Conservation (phyloP, 2,329 filamentous ascomycete genomes). For the Phaeoacremonium minimum region DNA sequence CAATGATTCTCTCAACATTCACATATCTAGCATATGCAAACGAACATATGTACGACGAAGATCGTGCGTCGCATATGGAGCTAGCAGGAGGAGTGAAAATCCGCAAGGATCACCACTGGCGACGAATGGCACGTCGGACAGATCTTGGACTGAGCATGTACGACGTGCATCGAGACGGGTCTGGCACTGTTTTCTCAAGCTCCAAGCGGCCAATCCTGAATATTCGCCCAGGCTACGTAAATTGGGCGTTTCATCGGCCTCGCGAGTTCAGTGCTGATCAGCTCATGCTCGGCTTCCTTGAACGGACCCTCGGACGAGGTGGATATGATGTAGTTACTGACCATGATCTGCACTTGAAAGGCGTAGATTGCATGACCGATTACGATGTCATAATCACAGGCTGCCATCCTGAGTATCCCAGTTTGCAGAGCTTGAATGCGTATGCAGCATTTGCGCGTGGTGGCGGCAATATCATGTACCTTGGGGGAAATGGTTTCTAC, state of each 20-base stretch:
- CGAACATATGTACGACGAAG: conserved; percentile 27
- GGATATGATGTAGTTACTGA: conserved; percentile 29
- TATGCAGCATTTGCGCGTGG: conserved; percentile 18
- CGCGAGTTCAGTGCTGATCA: conserved; percentile 28
- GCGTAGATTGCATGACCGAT: conserved; percentile 7
- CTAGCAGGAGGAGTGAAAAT: conserved; percentile 15
- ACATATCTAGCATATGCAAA: conserved; percentile 33
- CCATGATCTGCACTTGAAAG: conserved; percentile 23
- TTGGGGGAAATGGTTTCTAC: conserved; percentile 32
- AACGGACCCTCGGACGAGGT: conserved; percentile 14
- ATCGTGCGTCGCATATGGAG: conserved; percentile 15
- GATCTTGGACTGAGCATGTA: conserved; percentile 30
- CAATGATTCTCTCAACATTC: conserved; percentile 26
- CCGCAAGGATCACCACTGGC: conserved; percentile 8
- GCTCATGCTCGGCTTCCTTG: conserved; percentile 26
- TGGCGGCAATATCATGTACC: conserved; percentile 28
- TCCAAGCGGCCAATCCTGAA: conserved; percentile 27
- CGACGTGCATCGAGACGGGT: conserved; percentile 28
- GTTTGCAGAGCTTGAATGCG: conserved; percentile 17
- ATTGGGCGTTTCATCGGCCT: conserved; percentile 27
- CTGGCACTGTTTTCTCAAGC: conserved; percentile 21
- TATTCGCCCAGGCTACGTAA: conserved; percentile 25
- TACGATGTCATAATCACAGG: conserved; percentile 22
- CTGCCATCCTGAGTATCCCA: conserved; percentile 27
- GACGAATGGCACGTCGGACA: conserved; percentile 18